Percentiles rank a stretch among this genome's conserved stretches.
These are phyloP conservation scores for Lentinula raphanica DNA, from an alignment of 768 basidiomycete genomes.

Conservation along the genomic window DNA sequence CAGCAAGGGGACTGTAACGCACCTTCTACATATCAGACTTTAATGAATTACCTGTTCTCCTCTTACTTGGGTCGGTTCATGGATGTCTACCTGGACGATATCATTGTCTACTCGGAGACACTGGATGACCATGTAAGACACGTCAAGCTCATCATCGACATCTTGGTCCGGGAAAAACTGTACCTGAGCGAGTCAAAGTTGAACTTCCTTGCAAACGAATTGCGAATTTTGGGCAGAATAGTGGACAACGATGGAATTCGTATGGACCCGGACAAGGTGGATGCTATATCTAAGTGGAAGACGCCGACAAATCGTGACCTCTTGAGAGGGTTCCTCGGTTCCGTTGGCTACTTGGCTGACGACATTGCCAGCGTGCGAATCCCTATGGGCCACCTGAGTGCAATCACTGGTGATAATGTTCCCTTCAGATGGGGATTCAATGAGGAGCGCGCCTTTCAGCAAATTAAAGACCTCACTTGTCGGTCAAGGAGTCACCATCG, in stretches of 20 bases:
- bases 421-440: neutral
- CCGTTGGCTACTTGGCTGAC: slow-evolving; percentile 25
- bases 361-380: slow-evolving; percentile 18
- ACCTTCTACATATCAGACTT: no score
- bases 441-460: slow-evolving; percentile 1
- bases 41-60: no score
- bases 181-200: no score
- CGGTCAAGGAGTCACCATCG: slow-evolving; percentile 15
- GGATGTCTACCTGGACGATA: no score
- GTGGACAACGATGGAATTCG: slow-evolving; percentile 16
- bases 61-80: no score
- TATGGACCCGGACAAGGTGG: slow-evolving; percentile 32
- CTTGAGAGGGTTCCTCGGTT: slow-evolving; percentile 25
- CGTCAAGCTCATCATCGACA: slow-evolving; percentile 20
- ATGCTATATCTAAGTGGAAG: no score
- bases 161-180: slow-evolving; percentile 21
- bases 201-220: slow-evolving; percentile 19
- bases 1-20: slow-evolving; percentile 26
- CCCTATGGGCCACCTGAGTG: slow-evolving; percentile 20
- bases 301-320: slow-evolving; percentile 19
- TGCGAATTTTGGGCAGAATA: slow-evolving; percentile 24
- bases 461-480: neutral
- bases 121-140: slow-evolving; percentile 23
- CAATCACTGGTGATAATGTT: slow-evolving; percentile 5
- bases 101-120: slow-evolving; percentile 27